Evolutionary conservation across 2,329 filamentous ascomycete species (phyloP), one percentile per base, ranked within the genome.

Genomic region (Blastomyces emzantsi): DNA sequence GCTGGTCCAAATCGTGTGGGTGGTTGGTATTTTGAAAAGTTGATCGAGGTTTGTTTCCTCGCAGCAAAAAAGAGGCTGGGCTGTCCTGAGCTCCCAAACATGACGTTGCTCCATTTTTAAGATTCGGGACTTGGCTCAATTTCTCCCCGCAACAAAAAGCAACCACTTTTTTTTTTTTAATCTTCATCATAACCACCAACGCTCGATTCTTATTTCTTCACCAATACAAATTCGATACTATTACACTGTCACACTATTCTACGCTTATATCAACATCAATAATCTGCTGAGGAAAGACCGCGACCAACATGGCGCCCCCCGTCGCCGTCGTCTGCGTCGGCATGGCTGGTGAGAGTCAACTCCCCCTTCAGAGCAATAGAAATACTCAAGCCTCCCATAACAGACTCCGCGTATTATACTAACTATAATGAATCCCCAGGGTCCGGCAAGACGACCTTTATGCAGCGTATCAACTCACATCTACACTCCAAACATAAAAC

Each of bases 371-470:
- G n/a, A 19, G 45, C 7, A 22, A 6, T 25, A 28, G 47, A 33
- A 36, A 56, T 15, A 13, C 11, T 45, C 51, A 11, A 11, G 30
- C 15, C 5, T 25, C 33, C 7, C 36, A n/a, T 43, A 59, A 41
- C 17, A n/a, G 41, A 36, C 30, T 57, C 59, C 59, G 22, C 58
- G 45, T 52, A 61, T 60, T 22, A 25, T 25, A 63, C 36, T 67
- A 41, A 60, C 60, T 58, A 41, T 57, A 39, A 66, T 57, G 59
- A 55, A 66, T 63, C 49, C 43, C 39, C 69, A 90, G 88, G 94
- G 70, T 96, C 92, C 19, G 94, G 94, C 72, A 99, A 99, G 81
- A 99, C 94, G n/a, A 99, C 95, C 0, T 99, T 99, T 74, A 97
- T 99, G 93, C 93, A 97, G 75, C 87, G 94, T 72, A 94, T 99